phyloP scores from a whole-genome alignment of 129 eudicot species.

The Heracleum sosnowskyi region DNA sequence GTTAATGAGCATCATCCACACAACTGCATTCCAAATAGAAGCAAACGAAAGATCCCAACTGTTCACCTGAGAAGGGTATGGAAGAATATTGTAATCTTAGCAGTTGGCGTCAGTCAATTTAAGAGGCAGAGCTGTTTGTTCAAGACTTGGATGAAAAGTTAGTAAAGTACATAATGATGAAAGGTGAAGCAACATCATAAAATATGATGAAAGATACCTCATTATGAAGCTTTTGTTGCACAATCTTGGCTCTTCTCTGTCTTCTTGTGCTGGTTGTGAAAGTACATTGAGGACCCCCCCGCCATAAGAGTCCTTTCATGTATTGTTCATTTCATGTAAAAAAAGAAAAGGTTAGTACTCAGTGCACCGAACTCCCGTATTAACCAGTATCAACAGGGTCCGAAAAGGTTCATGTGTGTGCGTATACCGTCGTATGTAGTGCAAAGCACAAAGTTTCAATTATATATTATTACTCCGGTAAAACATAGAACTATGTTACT shows the following conservation, averaged over 20 bases:
- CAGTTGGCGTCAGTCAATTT: too few species aligned
- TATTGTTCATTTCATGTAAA: background rate
- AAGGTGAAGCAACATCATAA: slow-evolving; percentile 57
- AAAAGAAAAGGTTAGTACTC: background rate
- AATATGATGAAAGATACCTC: slow-evolving; percentile 14
- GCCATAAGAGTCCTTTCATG: slow-evolving; percentile 11
- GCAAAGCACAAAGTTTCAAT: too few species aligned
- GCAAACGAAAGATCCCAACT: too few species aligned
- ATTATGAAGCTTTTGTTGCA: slow-evolving; percentile 38
- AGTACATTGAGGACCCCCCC: slow-evolving; percentile 30
- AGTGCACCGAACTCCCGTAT: background rate
- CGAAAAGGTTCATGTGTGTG: too few species aligned
- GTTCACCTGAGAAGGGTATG: too few species aligned
- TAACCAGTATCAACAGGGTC: too few species aligned
- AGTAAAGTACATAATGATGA: slow-evolving; percentile 34
- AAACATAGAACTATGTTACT: background rate
- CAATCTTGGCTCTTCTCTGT: slow-evolving; percentile 19
- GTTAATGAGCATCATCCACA: too few species aligned
- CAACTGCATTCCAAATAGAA: too few species aligned
- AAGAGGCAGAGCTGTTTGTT: background rate
- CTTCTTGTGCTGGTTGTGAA: background rate
- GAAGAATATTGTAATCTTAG: too few species aligned
- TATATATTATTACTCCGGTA: background rate
- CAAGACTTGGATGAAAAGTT: slow-evolving; percentile 46
- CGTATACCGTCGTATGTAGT: too few species aligned